Evolutionary conservation across 441 rosid species (phyloP).

Genomic region (Pelargonium fulgidum): DNA sequence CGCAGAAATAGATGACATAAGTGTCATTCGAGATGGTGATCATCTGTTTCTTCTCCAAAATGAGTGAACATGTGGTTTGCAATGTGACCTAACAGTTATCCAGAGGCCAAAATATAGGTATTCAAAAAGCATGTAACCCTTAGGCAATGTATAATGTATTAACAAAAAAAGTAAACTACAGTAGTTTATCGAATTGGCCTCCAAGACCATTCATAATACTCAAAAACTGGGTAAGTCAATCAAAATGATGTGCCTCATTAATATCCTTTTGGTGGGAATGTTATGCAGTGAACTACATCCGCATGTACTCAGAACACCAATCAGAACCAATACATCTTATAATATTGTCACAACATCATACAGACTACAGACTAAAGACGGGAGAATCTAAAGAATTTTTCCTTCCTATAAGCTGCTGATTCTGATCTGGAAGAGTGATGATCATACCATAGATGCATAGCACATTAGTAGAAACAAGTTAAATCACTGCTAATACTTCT

Average conservation of each 20-base stretch:
- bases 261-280: slow-evolving; percentile 20
- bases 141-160: slow-evolving; percentile 25
- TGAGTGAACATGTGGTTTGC: slow-evolving; percentile 26
- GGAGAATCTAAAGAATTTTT: slow-evolving; percentile 11
- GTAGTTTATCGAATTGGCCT: slow-evolving; percentile 22
- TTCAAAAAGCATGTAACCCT: slow-evolving; percentile 23
- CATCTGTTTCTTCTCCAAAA: slow-evolving; percentile 62
- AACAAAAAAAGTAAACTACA: slow-evolving; percentile 11
- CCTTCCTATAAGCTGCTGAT: slow-evolving; percentile 18
- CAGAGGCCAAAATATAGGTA: slow-evolving; percentile 14
- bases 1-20: slow-evolving; percentile 75
- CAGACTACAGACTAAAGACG: background rate
- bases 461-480: background rate
- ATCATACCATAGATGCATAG: slow-evolving; percentile 12
- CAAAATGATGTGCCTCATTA: slow-evolving; percentile 25
- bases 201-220: slow-evolving; percentile 15
- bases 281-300: slow-evolving; percentile 14
- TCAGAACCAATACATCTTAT: slow-evolving; percentile 25
- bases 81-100: slow-evolving; percentile 24
- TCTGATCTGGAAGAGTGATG: background rate
- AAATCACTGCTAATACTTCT: slow-evolving; percentile 11
- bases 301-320: slow-evolving; percentile 17
- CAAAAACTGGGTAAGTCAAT: slow-evolving; percentile 23
- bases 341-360: slow-evolving; percentile 19
- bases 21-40: slow-evolving; percentile 91